phyloP scores from a whole-genome alignment of 2,329 filamentous ascomycete species.

The Eutypa lata region DNA sequence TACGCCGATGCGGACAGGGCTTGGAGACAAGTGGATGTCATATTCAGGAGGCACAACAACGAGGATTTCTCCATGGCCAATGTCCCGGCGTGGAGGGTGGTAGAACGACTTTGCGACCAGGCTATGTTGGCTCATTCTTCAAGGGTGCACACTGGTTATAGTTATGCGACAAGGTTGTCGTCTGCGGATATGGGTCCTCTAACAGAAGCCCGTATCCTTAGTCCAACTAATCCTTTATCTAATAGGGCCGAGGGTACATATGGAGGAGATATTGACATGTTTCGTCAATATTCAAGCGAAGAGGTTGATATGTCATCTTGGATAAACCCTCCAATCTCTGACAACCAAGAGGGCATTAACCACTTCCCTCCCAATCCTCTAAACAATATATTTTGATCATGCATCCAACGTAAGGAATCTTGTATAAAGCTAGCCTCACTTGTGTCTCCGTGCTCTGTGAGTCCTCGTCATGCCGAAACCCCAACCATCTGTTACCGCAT shows the following conservation, averaged over 20 bases:
- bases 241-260: not conserved
- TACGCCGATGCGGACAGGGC: conserved; percentile 11
- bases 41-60: conserved; percentile 13
- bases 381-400: too few species aligned
- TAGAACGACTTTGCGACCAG: conserved; percentile 15
- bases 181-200: not conserved
- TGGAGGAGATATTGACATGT: not conserved
- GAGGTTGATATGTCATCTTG: not conserved
- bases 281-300: not conserved
- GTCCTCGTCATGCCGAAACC: conserved; percentile 18
- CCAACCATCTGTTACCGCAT: conserved; percentile 5
- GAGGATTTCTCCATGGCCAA: conserved; percentile 12
- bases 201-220: not conserved
- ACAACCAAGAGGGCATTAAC: too few species aligned
- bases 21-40: conserved; percentile 14
- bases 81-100: conserved; percentile 12
- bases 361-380: too few species aligned
- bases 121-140: conserved; percentile 13
- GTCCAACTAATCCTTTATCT: not conserved
- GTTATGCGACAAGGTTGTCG: not conserved
- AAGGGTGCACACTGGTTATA: not conserved
- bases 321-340: too few species aligned
- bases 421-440: not conserved
- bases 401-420: not conserved
- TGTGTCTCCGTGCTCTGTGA: conserved; percentile 12